Evolutionary conservation across 495 filamentous ascomycete genomes (phyloP), one percentile per base, ranked within the genome.

Genomic region (Aspergillus ellipticus): DNA sequence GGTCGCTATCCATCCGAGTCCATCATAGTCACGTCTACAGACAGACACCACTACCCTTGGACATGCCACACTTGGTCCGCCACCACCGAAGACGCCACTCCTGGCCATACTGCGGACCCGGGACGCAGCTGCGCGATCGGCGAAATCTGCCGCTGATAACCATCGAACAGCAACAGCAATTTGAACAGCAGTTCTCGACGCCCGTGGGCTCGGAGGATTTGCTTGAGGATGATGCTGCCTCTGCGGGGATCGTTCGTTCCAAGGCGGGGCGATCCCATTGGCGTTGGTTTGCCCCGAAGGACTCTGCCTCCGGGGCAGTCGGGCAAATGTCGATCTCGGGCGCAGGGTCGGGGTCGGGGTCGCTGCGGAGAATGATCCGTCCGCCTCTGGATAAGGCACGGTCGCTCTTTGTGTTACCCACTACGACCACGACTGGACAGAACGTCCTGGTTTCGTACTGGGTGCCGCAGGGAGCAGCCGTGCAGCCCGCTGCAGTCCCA

Each of bases 51-150:
- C 4, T n/a, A 17, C 21, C 21, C 17, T 20, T 45, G 47, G 33
- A 53, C 33, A 74, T 75, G 73, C 55, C 69, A 13, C 57, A 53
- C 31, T 42, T 62, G 16, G 62, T 57, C 21, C 61, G 72, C 54
- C 61, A 74, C 54, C 72, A 75, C 57, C 55, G 61, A 62, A 56
- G 73, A 58, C 67, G 72, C 51, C 71, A 76, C 48, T 70, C 71
- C 42, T 76, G 73, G 73, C 73, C 73, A 6, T 68, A 73, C 56
- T 72, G 71, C 52, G 66, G 67, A 47, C 64, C 69, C 13, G 61
- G 65, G 19, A 39, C 21, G 24, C 31, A 53, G 3, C 41, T 49
- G 24, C 53, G 22, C 2, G 56, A 42, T 16, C 29, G 35, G n/a
- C 57, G 43, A 24, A 57, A 54, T 31, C 21, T 58, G 22, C 52